These are phyloP conservation scores for Betula pendula DNA, from an alignment of 306 rosid species.

Conservation along the genomic window DNA sequence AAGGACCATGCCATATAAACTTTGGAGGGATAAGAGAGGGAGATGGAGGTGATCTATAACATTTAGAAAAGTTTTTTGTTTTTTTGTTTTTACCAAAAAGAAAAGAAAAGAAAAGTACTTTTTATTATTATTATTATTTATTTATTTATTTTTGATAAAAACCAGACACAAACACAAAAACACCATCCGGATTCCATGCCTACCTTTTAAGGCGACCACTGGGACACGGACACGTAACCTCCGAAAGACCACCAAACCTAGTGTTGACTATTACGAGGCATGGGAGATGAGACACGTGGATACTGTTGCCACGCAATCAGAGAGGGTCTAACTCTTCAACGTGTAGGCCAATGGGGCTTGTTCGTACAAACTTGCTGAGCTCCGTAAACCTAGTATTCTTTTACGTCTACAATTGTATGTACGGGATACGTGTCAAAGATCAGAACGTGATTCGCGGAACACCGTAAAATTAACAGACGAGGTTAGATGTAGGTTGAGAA, in stretches of 20 bases:
- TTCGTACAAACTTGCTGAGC: no score
- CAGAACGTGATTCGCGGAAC: background rate
- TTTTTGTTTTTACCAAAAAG: no score
- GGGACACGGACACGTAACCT: slow-evolving; percentile 15
- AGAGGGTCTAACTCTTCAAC: background rate
- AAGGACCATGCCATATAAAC: no score
- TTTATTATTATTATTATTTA: no score
- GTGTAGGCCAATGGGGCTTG: background rate
- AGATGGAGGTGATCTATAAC: no score
- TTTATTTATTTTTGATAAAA: no score
- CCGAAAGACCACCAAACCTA: slow-evolving; percentile 17
- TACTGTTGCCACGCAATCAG: slow-evolving; percentile 30
- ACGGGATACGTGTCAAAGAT: background rate
- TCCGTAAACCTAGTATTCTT: background rate
- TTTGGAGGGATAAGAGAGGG: no score
- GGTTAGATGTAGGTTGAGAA: background rate
- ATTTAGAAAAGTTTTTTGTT: no score
- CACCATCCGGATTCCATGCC: background rate
- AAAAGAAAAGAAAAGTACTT: no score
- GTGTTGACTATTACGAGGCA: slow-evolving; percentile 8
- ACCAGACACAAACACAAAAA: no score
- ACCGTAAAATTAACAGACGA: background rate
- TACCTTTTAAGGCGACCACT: background rate
- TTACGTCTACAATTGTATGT: background rate
- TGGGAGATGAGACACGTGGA: slow-evolving; percentile 31